A percentile compares a stretch with the other conserved stretches of the same genome.
Conservation (phyloP, 228 moss, liverwort and hornwort genomes). For the Sphagnum fallax region DNA sequence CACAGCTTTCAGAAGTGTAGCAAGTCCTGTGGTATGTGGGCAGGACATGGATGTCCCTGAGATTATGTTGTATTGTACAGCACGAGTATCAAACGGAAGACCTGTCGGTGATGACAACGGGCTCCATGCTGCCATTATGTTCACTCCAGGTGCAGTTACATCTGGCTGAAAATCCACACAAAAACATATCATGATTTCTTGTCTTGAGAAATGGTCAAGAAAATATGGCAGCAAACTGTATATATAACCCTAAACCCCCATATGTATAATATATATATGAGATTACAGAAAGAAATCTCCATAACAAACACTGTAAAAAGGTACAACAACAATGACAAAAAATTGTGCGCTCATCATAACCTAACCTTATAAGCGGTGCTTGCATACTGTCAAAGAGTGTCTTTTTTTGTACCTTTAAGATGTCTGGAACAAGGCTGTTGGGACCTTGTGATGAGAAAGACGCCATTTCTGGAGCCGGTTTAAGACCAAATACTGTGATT, state of each 20-base stretch:
- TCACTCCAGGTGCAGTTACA: slow-evolving; percentile 1
- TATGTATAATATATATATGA: no score
- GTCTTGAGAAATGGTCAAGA: no score
- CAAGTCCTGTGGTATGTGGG: slow-evolving; percentile 6
- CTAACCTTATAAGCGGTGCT: no score
- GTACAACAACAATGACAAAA: no score
- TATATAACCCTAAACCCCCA: no score
- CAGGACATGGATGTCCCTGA: slow-evolving; percentile 18
- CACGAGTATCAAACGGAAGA: neutral
- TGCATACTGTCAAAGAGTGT: no score
- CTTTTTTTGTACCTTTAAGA: slow-evolving; percentile 49
- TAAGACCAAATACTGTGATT: slow-evolving; percentile 43
- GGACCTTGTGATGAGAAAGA: slow-evolving; percentile 77
- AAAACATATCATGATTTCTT: no score
- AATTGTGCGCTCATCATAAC: no score
- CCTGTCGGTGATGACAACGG: neutral
- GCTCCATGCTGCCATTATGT: slow-evolving; percentile 6
- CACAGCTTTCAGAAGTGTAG: slow-evolving; percentile 3
- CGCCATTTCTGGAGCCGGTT: slow-evolving; percentile 67
- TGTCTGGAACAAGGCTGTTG: slow-evolving; percentile 42
- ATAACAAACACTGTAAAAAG: no score
- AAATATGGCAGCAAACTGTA: no score
- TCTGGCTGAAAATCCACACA: slow-evolving; percentile 1
- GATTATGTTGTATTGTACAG: neutral
- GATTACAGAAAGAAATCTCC: no score